Evolutionary conservation across 805 yeast genomes (phyloP).

Genomic region (Wickerhamiella azyma): DNA sequence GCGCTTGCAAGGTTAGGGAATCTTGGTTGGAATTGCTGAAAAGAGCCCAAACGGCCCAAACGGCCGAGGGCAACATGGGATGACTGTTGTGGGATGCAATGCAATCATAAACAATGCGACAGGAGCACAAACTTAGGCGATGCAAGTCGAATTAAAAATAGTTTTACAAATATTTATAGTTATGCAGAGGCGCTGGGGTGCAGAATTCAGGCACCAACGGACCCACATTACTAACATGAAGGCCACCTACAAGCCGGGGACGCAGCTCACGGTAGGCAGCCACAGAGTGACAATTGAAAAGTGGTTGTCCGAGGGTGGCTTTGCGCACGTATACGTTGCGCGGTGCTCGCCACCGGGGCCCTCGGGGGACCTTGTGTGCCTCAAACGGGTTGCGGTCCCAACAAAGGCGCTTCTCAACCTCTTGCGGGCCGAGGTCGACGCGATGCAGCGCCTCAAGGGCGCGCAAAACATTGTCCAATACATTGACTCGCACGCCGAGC

Average conservation of each 20-base stretch:
- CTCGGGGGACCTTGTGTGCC: conserved; percentile 51
- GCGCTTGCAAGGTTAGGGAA: no score
- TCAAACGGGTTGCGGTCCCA: conserved; percentile 92
- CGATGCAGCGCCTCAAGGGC: conserved; percentile 81
- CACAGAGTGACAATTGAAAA: conserved; percentile 55
- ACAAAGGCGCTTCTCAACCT: conserved; percentile 71
- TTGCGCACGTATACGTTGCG: conserved; percentile 87
- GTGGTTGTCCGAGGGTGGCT: conserved; percentile 80
- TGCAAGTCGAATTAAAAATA: no score
- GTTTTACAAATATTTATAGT: no score
- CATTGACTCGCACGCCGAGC: conserved; percentile 88
- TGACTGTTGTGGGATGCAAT: no score
- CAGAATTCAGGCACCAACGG: neutral
- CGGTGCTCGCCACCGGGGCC: conserved; percentile 47
- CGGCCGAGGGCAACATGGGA: no score
- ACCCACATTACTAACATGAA: neutral
- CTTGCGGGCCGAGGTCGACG: conserved; percentile 89
- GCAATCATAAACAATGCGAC: no score
- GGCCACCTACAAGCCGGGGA: conserved; percentile 56
- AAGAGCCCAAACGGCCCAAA: no score
- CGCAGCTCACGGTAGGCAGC: conserved; percentile 67
- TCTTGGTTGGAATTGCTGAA: no score
- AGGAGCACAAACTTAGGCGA: no score
- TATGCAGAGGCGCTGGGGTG: no score
- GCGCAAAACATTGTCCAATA: conserved; percentile 72